Percentiles rank a stretch among this genome's conserved stretches.
phyloP scores from a whole-genome alignment of 257 asterid genomes.

The Capsicum baccatum region DNA sequence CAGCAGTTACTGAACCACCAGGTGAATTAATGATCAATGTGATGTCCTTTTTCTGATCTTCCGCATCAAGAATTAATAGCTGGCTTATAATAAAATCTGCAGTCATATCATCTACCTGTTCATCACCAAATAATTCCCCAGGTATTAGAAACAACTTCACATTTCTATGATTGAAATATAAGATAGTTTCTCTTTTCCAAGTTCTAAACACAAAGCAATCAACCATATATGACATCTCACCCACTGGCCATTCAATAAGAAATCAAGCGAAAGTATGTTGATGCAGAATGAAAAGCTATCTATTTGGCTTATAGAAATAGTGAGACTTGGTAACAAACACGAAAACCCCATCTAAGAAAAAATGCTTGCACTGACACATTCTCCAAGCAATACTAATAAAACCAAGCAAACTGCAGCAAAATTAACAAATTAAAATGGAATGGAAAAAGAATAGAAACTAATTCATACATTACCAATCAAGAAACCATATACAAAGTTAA shows the following conservation, averaged over 20 bases:
- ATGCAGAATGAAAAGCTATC: neutral
- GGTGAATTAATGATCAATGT: constrained; percentile 88
- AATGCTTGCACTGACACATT: neutral
- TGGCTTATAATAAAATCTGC: constrained; percentile 90
- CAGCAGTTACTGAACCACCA: constrained; percentile 97
- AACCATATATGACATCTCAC: neutral
- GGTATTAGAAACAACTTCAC: neutral
- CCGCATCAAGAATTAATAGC: constrained; percentile 84
- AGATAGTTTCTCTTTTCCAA: neutral
- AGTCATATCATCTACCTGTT: constrained; percentile 80
- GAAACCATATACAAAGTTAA: constrained; percentile 24
- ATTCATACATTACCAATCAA: neutral
- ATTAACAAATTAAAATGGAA: neutral
- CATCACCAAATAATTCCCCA: constrained; percentile 29
- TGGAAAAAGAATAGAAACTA: neutral
- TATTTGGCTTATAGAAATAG: neutral
- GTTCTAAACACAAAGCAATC: constrained; percentile 3
- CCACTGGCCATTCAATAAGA: constrained; percentile 1
- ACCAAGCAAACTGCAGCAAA: neutral
- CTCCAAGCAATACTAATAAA: neutral
- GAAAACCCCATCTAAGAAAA: neutral
- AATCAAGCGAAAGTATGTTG: neutral
- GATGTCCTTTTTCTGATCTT: constrained; percentile 79
- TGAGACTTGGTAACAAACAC: neutral
- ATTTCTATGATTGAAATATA: neutral